Evolutionary conservation across 2,329 filamentous ascomycete species (phyloP).

Genomic region (Trichoderma guizhouense): DNA sequence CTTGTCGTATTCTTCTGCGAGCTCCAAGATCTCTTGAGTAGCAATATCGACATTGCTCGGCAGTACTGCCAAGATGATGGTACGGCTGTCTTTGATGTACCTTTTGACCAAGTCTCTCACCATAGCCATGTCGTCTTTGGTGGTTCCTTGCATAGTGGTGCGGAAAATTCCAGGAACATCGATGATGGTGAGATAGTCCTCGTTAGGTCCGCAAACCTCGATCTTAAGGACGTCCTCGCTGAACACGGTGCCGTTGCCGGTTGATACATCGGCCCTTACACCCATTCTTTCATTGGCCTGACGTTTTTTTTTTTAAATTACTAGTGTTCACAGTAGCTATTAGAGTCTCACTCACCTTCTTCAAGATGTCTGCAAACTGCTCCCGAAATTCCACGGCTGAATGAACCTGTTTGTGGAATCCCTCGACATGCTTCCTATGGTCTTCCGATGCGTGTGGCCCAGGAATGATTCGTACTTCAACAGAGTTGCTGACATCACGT

Average conservation of each 20-base stretch:
- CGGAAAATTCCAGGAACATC: not conserved
- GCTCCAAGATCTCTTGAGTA: not conserved
- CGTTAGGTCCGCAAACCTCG: not conserved
- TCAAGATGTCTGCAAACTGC: not conserved
- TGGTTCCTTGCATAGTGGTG: not conserved
- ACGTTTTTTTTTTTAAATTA: too few species aligned
- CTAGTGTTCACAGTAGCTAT: not conserved
- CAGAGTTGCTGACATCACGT: not conserved
- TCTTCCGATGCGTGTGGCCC: not conserved
- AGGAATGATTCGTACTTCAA: not conserved
- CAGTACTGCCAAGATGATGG: not conserved
- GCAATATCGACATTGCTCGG: not conserved
- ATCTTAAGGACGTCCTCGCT: not conserved
- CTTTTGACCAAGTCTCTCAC: not conserved
- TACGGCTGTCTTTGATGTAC: not conserved
- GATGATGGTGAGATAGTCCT: not conserved
- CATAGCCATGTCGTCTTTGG: not conserved
- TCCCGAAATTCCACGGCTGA: not conserved
- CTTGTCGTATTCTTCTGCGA: not conserved
- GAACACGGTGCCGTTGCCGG: not conserved
- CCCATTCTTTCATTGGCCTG: not conserved
- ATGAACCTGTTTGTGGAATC: not conserved
- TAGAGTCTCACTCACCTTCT: not conserved
- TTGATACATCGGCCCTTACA: not conserved
- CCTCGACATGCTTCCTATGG: not conserved